These are phyloP conservation scores for Sporothrix brunneoviolacea DNA, from an alignment of 2,329 filamentous ascomycete genomes.

Conservation along the genomic window DNA sequence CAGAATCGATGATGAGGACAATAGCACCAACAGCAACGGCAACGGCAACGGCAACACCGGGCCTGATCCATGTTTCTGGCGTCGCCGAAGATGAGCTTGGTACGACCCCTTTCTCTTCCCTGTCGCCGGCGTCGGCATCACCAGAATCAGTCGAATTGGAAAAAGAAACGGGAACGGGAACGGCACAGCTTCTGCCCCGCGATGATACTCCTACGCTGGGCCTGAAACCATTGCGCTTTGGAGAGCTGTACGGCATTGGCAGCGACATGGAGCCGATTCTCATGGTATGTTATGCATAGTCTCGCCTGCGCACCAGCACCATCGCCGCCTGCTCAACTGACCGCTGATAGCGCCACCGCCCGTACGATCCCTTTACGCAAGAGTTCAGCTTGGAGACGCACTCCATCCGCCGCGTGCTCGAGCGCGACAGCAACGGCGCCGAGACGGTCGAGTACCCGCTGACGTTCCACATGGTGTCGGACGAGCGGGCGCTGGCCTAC, in stretches of 20 bases:
- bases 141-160: too few species aligned
- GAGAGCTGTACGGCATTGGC: slow-evolving; percentile 28
- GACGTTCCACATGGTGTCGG: slow-evolving; percentile 28
- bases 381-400: slow-evolving; percentile 14
- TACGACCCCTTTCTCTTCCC: too few species aligned
- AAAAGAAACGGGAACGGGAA: neutral
- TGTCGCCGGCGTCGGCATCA: too few species aligned
- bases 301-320: too few species aligned
- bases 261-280: slow-evolving; percentile 31
- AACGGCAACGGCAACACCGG: neutral
- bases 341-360: slow-evolving; percentile 9
- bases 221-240: slow-evolving; percentile 22
- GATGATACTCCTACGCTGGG: slow-evolving; percentile 22
- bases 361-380: slow-evolving; percentile 8
- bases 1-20: too few species aligned
- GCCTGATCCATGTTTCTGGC: too few species aligned
- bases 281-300: slow-evolving; percentile 21
- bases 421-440: slow-evolving; percentile 22
- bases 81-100: too few species aligned
- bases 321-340: neutral
- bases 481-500: slow-evolving; percentile 25
- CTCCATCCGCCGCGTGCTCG: slow-evolving; percentile 10
- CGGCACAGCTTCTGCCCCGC: neutral
- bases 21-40: neutral
- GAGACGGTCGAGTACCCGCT: slow-evolving; percentile 25